These are phyloP conservation scores for Boletus patriciae DNA, from an alignment of 768 basidiomycete species.

Conservation along the genomic window DNA sequence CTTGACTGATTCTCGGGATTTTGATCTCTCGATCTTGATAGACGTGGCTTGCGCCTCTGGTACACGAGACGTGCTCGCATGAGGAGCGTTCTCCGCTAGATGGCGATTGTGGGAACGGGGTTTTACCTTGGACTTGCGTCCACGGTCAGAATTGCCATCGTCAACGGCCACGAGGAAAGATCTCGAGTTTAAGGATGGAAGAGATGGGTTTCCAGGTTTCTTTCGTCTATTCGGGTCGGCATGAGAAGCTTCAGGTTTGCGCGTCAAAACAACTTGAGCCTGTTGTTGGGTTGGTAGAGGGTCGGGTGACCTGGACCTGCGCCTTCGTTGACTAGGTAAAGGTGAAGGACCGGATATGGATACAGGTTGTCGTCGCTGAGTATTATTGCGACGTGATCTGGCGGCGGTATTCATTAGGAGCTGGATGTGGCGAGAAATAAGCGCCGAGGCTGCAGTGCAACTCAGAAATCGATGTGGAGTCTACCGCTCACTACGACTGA, in stretches of 20 bases:
- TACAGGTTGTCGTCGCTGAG: constrained; percentile 23
- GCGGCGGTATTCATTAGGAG: constrained; percentile 24
- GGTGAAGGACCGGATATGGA: constrained; percentile 17
- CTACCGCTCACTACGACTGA: neutral
- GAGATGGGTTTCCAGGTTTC: constrained; percentile 21
- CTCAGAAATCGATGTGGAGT: neutral
- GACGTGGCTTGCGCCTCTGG: neutral
- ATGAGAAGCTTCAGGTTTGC: constrained; percentile 25
- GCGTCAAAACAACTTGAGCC: constrained; percentile 2
- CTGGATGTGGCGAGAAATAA: neutral
- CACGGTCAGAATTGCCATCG: constrained; percentile 31
- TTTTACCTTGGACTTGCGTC: constrained; percentile 34
- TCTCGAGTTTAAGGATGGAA: constrained; percentile 18
- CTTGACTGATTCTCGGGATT: constrained; percentile 35
- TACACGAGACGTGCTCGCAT: constrained; percentile 10
- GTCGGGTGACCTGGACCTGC: constrained; percentile 39
- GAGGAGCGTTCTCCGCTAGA: constrained; percentile 19
- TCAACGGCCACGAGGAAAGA: constrained; percentile 32
- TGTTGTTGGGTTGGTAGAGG: constrained; percentile 21
- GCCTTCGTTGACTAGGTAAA: constrained; percentile 26
- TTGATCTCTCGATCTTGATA: constrained; percentile 36
- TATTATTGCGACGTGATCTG: constrained; percentile 29
- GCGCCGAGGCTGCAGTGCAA: neutral
- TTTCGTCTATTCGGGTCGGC: constrained; percentile 32
- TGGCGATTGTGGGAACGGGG: constrained; percentile 27